These are phyloP conservation scores for Leishmania aethiopica DNA, from an alignment of 208 protist species.

Conservation along the genomic window DNA sequence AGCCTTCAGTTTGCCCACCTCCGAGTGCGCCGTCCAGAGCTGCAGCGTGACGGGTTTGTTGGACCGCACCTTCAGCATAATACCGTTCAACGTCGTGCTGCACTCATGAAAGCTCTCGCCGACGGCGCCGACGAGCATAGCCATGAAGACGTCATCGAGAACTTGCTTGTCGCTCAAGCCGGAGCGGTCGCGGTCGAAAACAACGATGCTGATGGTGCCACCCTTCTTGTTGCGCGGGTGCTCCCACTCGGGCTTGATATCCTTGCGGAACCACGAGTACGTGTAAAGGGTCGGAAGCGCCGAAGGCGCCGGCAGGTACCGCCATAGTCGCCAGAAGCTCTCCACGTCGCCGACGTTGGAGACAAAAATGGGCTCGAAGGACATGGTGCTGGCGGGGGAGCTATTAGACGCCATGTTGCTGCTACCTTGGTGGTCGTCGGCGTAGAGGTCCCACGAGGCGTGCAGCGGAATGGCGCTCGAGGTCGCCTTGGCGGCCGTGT, in stretches of 20 bases:
- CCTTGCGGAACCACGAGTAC: constrained; percentile 87
- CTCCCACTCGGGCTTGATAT: constrained; percentile 88
- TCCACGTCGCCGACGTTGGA: constrained; percentile 73
- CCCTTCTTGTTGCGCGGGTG: constrained; percentile 84
- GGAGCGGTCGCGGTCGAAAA: constrained; percentile 82
- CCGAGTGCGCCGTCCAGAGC: constrained; percentile 79
- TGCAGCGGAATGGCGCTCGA: constrained; percentile 59
- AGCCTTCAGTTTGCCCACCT: constrained; percentile 62
- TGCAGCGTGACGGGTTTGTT: constrained; percentile 82
- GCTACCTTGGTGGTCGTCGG: constrained; percentile 67
- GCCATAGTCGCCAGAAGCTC: constrained; percentile 84
- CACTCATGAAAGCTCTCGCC: constrained; percentile 79
- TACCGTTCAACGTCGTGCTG: constrained; percentile 72
- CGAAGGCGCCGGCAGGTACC: constrained; percentile 72
- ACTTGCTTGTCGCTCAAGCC: constrained; percentile 75
- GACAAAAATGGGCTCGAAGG: constrained; percentile 76
- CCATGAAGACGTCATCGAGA: constrained; percentile 85
- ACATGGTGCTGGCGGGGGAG: constrained; percentile 19
- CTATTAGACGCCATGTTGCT: constrained; percentile 20
- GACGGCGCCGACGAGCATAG: constrained; percentile 65
- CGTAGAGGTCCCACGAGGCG: constrained; percentile 80
- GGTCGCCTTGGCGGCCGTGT: constrained; percentile 57
- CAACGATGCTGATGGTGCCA: constrained; percentile 77
- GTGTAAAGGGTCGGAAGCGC: constrained; percentile 63
- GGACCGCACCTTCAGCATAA: constrained; percentile 85